Percentiles rank a stretch among this genome's conserved stretches.
phyloP scores from a whole-genome alignment of 192 early-diverging fungal species.

The Kickxella alabastrina region DNA sequence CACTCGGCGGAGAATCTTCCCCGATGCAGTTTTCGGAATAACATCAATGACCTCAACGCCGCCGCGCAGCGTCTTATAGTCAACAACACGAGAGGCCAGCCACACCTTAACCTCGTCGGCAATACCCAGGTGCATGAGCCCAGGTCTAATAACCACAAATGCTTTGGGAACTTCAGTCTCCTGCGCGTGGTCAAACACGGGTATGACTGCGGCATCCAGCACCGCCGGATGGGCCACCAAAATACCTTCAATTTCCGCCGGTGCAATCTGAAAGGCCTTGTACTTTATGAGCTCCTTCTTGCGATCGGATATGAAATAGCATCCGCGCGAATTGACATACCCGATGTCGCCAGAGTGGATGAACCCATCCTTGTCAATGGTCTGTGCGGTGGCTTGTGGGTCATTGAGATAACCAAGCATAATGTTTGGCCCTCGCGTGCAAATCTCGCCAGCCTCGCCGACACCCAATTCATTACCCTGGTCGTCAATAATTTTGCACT shows the following conservation, averaged over 20 bases:
- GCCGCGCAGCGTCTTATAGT: conserved; percentile 79
- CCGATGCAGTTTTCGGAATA: conserved; percentile 77
- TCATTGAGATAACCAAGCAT: conserved; percentile 88
- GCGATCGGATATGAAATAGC: conserved; percentile 66
- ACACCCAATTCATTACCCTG: conserved; percentile 61
- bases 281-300: conserved; percentile 94
- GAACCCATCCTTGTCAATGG: conserved; percentile 72
- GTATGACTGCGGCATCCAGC: conserved; percentile 65
- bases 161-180: conserved; percentile 76
- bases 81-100: conserved; percentile 58
- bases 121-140: conserved; percentile 20
- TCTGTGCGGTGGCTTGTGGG: conserved; percentile 64
- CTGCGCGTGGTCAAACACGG: conserved; percentile 55
- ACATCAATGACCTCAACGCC: conserved; percentile 67
- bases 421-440: conserved; percentile 79
- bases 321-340: conserved; percentile 57
- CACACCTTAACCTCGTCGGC: conserved; percentile 44
- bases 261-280: conserved; percentile 80
- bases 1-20: conserved; percentile 77
- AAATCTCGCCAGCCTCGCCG: conserved; percentile 77
- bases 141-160: conserved; percentile 65
- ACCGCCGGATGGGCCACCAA: conserved; percentile 66
- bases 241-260: conserved; percentile 82
- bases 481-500: conserved; percentile 71
- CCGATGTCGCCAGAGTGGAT: conserved; percentile 84